These are phyloP conservation scores for Saxispiralis lemnorum DNA, from an alignment of 495 filamentous ascomycete genomes.

Conservation along the genomic window DNA sequence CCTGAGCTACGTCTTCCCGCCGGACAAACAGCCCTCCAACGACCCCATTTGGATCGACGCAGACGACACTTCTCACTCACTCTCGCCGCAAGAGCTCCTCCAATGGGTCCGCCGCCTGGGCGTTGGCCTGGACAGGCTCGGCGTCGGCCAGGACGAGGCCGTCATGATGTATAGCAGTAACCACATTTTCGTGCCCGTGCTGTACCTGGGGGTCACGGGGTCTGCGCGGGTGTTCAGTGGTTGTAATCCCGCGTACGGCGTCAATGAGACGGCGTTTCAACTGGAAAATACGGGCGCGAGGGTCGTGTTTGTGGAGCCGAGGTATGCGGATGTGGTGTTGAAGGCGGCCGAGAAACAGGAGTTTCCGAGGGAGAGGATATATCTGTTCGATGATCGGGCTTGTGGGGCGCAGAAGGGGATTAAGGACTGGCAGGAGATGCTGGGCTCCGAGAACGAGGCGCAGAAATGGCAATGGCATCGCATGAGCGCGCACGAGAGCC, in stretches of 20 bases:
- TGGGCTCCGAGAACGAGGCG: conserved; percentile 29
- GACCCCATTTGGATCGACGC: conserved; percentile 33
- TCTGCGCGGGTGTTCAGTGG: conserved; percentile 26
- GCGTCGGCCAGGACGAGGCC: conserved; percentile 25
- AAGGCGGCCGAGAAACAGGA: conserved; percentile 29
- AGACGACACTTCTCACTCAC: conserved; percentile 21
- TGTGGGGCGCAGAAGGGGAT: conserved; percentile 20
- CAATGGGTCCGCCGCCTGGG: conserved; percentile 29
- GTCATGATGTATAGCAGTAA: conserved; percentile 31
- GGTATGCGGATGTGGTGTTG: conserved; percentile 20
- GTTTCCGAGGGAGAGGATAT: conserved; percentile 28
- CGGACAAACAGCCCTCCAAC: conserved; percentile 20
- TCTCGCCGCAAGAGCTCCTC: conserved; percentile 26
- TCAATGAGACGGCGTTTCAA: conserved; percentile 20
- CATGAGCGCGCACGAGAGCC: conserved; percentile 21
- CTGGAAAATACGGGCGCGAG: conserved; percentile 26
- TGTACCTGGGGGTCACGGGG: conserved; percentile 30
- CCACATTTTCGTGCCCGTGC: conserved; percentile 32
- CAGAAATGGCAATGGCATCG: conserved; percentile 30
- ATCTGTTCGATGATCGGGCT: conserved; percentile 32
- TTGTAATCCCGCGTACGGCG: conserved; percentile 23
- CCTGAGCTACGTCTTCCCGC: conserved; percentile 30
- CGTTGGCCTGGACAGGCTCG: conserved; percentile 25
- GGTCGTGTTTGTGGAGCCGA: conserved; percentile 25
- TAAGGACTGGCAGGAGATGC: conserved; percentile 33